These are phyloP conservation scores for Aurantiochytrium sp. DNA, from an alignment of 108 stramenopile genomes.

Conservation along the genomic window DNA sequence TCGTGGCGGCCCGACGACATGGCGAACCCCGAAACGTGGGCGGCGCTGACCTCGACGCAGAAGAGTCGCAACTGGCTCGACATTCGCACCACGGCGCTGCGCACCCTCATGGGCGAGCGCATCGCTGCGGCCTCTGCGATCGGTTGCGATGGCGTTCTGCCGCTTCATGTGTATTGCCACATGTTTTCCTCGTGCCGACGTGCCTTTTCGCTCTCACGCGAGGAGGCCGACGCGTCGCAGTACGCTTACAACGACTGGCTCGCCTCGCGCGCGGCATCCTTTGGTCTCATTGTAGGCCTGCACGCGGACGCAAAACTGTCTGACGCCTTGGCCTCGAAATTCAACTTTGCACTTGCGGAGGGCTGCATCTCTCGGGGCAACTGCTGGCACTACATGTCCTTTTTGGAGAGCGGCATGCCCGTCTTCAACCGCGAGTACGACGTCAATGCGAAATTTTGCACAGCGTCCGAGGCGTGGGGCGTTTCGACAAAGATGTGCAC, in stretches of 20 bases:
- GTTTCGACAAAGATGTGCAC: background rate
- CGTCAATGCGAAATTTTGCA: background rate
- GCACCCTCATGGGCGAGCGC: background rate
- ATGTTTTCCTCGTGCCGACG: background rate
- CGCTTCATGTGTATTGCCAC: background rate
- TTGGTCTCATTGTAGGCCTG: background rate
- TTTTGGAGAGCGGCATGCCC: background rate
- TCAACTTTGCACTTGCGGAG: background rate
- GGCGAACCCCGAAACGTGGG: background rate
- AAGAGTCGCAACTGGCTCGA: background rate
- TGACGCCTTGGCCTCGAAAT: background rate
- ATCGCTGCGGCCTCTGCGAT: background rate
- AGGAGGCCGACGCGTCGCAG: background rate
- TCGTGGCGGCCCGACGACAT: background rate
- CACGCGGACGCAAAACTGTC: background rate
- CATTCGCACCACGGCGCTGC: background rate
- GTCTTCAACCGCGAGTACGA: background rate
- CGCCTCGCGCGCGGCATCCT: background rate
- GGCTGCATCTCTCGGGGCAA: background rate
- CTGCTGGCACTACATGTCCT: background rate
- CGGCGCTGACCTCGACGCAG: background rate
- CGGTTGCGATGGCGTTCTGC: background rate
- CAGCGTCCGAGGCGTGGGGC: background rate
- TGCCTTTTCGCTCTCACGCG: background rate
- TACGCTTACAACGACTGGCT: constrained; percentile 4